Evolutionary conservation across 164 flowering plant species (phyloP).

Genomic region (Kalanchoe fedtschenkoi): DNA sequence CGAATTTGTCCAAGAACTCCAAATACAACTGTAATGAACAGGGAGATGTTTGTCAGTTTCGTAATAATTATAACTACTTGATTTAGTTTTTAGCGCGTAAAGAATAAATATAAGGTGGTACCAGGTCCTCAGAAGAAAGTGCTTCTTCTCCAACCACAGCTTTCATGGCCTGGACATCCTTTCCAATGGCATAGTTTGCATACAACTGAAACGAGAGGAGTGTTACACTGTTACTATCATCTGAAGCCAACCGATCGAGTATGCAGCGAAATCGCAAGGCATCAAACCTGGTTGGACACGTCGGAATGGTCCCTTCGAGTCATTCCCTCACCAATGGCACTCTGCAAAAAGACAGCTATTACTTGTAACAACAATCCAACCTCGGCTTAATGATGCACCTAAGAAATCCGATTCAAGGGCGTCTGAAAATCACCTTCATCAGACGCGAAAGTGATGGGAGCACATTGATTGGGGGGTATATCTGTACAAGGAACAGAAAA

Average conservation of each 20-base stretch:
- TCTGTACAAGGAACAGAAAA: slow-evolving; percentile 53
- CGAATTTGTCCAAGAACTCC: slow-evolving; percentile 92
- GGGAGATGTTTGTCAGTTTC: background rate
- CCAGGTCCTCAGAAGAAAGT: slow-evolving; percentile 98
- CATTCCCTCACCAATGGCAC: slow-evolving; percentile 99
- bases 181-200: slow-evolving; percentile 98
- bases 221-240: background rate
- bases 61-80: background rate
- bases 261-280: background rate
- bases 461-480: slow-evolving; percentile 95
- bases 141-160: slow-evolving; percentile 99
- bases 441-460: slow-evolving; percentile 95
- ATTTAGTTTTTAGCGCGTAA: background rate
- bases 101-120: slow-evolving; percentile 8
- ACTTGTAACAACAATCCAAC: background rate
- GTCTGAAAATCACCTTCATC: slow-evolving; percentile 59
- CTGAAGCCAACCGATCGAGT: background rate
- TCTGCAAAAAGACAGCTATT: slow-evolving; percentile 28
- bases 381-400: background rate
- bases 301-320: slow-evolving; percentile 94
- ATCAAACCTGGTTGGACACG: slow-evolving; percentile 86
- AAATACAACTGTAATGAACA: slow-evolving; percentile 59
- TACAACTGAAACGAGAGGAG: slow-evolving; percentile 42
- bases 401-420: background rate
- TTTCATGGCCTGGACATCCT: slow-evolving; percentile 99